Evolutionary conservation across 306 rosid genomes (phyloP).

Genomic region (Hippophae tibetana): DNA sequence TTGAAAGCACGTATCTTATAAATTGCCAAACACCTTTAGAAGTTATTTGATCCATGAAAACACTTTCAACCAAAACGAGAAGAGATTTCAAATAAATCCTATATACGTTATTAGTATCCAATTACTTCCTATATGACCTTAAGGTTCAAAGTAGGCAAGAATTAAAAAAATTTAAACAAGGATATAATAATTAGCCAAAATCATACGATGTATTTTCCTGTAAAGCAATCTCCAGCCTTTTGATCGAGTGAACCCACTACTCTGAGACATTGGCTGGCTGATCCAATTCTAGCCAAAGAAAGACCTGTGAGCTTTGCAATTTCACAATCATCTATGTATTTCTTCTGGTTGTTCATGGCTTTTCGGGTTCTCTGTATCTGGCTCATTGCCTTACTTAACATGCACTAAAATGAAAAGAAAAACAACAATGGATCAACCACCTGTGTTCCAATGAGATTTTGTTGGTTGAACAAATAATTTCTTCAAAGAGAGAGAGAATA

Average conservation of each 20-base stretch:
- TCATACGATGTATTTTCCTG: constrained; percentile 52
- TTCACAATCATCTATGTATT: constrained; percentile 48
- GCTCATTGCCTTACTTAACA: constrained; percentile 56
- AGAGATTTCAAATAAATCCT: too few species aligned
- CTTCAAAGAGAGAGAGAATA: constrained; percentile 22
- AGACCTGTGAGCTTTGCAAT: constrained; percentile 76
- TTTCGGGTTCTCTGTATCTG: constrained; percentile 71
- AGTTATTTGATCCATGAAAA: too few species aligned
- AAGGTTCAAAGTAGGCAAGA: neutral
- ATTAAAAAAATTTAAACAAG: neutral
- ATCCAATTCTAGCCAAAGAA: constrained; percentile 67
- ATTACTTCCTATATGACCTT: neutral
- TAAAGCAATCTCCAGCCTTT: constrained; percentile 41
- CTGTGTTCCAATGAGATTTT: constrained; percentile 10
- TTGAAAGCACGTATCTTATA: too few species aligned
- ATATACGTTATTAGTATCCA: neutral
- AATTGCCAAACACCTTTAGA: too few species aligned
- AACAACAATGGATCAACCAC: constrained; percentile 29
- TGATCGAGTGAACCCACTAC: constrained; percentile 70
- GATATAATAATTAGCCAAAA: neutral
- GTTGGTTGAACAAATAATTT: constrained; percentile 21
- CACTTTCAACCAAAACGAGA: too few species aligned
- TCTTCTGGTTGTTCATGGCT: constrained; percentile 29
- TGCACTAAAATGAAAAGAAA: constrained; percentile 39
- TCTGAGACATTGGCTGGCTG: constrained; percentile 65